Percentiles rank a stretch among this genome's conserved stretches.
Conservation (phyloP, 805 yeast genomes). For the Lachancea meyersii region DNA sequence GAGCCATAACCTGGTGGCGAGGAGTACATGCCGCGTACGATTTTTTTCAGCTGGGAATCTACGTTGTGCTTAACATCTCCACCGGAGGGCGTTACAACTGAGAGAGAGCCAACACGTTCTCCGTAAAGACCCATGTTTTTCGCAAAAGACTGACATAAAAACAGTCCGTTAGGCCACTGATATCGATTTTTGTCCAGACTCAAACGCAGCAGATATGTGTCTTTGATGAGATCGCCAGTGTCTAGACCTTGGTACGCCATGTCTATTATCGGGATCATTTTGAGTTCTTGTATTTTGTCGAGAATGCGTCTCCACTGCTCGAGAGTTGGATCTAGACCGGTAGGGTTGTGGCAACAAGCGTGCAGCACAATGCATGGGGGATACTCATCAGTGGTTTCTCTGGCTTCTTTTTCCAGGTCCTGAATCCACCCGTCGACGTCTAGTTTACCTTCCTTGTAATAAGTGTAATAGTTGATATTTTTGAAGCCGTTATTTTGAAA, state of each 20-base stretch:
- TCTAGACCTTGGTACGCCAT: constrained; percentile 96
- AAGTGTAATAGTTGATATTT: constrained; percentile 54
- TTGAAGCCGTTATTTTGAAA: constrained; percentile 65
- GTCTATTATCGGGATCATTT: constrained; percentile 77
- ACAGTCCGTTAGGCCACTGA: constrained; percentile 42
- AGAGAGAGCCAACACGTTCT: constrained; percentile 83
- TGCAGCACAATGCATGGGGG: constrained; percentile 56
- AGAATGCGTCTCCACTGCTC: constrained; percentile 78
- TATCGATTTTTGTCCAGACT: constrained; percentile 15
- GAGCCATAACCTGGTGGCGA: constrained; percentile 96
- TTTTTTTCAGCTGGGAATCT: constrained; percentile 76
- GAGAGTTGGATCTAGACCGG: constrained; percentile 83
- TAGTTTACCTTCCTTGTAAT: constrained; percentile 66
- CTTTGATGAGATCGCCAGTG: constrained; percentile 73
- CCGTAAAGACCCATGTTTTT: constrained; percentile 95
- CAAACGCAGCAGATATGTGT: constrained; percentile 50
- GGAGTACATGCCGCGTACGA: constrained; percentile 81
- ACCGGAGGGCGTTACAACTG: constrained; percentile 51
- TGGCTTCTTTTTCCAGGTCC: constrained; percentile 49
- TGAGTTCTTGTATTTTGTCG: constrained; percentile 50
- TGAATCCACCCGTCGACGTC: constrained; percentile 58
- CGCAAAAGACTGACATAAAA: constrained; percentile 86
- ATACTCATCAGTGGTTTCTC: constrained; percentile 42
- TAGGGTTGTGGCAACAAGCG: constrained; percentile 96
- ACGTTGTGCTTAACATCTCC: constrained; percentile 43